These are phyloP conservation scores for Vachellia collinsii DNA, from an alignment of 306 rosid genomes.

Conservation along the genomic window DNA sequence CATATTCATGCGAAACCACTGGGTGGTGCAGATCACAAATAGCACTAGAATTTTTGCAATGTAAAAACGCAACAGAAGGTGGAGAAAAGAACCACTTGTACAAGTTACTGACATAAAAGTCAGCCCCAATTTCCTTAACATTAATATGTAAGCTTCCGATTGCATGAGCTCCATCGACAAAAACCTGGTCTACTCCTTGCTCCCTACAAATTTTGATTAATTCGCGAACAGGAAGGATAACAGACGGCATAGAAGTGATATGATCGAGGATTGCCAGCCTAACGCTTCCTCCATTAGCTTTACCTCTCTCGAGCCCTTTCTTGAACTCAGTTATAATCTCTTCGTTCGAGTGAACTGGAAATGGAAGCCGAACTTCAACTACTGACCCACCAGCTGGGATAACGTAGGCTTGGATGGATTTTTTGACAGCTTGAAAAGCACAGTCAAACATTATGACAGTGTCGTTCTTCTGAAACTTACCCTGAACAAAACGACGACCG, in stretches of 20 bases:
- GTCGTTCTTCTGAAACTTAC: constrained; percentile 40
- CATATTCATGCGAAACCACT: constrained; percentile 57
- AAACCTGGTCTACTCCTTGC: too few species aligned
- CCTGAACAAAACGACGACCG: constrained; percentile 39
- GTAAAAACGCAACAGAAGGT: too few species aligned
- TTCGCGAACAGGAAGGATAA: constrained; percentile 55
- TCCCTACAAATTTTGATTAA: constrained; percentile 55
- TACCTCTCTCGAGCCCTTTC: constrained; percentile 52
- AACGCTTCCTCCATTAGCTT: constrained; percentile 51
- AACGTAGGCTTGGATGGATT: constrained; percentile 62
- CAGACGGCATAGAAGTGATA: constrained; percentile 63
- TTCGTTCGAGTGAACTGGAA: constrained; percentile 50
- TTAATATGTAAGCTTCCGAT: constrained; percentile 49
- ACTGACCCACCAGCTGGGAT: constrained; percentile 47
- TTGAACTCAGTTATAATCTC: constrained; percentile 48
- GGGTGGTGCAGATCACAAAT: constrained; percentile 52
- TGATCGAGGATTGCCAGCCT: constrained; percentile 67
- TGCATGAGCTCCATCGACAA: constrained; percentile 67
- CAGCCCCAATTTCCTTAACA: too few species aligned
- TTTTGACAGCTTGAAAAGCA: constrained; percentile 62
- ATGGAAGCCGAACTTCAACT: constrained; percentile 54
- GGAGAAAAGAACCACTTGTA: too few species aligned
- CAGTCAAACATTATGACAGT: constrained; percentile 53
- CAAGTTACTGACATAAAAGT: too few species aligned
- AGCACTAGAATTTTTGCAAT: constrained; percentile 38